A percentile compares a stretch with the other conserved stretches of the same genome.
Evolutionary conservation across 2,329 filamentous ascomycete genomes (phyloP).

Genomic region (Alternaria solani): DNA sequence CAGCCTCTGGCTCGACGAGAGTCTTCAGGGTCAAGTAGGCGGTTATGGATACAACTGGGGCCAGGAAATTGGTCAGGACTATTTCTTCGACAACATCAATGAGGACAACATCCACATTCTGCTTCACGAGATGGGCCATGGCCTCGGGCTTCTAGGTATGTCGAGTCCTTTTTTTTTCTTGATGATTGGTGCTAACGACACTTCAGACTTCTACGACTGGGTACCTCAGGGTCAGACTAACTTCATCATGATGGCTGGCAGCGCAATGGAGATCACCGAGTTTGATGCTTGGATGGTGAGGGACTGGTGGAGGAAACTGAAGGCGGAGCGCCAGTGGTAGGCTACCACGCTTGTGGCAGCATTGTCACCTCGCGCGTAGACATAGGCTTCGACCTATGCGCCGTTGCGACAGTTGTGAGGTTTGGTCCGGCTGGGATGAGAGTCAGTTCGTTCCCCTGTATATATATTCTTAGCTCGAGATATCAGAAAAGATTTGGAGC

Average conservation of each 20-base stretch:
- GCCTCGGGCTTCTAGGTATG: slow-evolving; percentile 48
- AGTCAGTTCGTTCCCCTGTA: background rate
- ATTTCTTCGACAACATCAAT: slow-evolving; percentile 53
- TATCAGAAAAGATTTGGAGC: background rate
- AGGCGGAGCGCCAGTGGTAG: slow-evolving; percentile 28
- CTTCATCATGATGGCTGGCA: slow-evolving; percentile 59
- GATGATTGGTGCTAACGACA: background rate
- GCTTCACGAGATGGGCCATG: slow-evolving; percentile 57
- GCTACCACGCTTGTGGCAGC: background rate
- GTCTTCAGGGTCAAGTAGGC: slow-evolving; percentile 46
- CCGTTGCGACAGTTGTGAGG: too few relatives aligned
- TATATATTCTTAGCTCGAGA: background rate
- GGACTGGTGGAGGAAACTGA: slow-evolving; percentile 56
- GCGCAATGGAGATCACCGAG: slow-evolving; percentile 54
- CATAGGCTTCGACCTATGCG: too few relatives aligned
- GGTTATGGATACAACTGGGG: slow-evolving; percentile 60
- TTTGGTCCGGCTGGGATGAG: background rate
- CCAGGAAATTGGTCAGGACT: slow-evolving; percentile 55
- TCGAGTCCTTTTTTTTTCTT: background rate
- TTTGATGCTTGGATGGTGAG: slow-evolving; percentile 61
- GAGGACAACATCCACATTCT: slow-evolving; percentile 55
- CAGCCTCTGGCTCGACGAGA: slow-evolving; percentile 57
- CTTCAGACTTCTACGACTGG: slow-evolving; percentile 55
- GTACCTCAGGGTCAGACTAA: slow-evolving; percentile 52
- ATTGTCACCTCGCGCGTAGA: background rate